Base-by-base conservation (phyloP, 208 protist species). In the Novymonas esmeraldas region DNA sequence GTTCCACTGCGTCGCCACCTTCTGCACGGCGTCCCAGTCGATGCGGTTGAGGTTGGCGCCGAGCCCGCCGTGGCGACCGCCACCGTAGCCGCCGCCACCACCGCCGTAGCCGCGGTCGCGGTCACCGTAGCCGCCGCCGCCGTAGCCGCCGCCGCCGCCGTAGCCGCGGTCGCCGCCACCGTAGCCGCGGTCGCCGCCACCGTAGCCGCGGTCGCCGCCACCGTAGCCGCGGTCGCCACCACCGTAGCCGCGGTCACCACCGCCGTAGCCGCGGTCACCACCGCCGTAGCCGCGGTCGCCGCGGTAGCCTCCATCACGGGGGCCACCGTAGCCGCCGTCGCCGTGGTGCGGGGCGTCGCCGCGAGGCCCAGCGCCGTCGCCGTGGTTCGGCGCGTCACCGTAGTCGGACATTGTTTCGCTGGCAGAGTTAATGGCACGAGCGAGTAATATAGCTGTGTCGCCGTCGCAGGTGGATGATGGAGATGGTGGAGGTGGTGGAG, bases 1-100 rank as follows among this genome's bases (percentile, higher is more conserved):
- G 76, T 92, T 90, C 85, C 85, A 92, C 78, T 94, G 76, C 45
- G 78, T 82, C 34, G 82, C 73, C 38, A 92, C 85, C 63, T 87
- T 78, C 70, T 92, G 72, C 22, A 90, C 88, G 2, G 81, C 67
- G 26, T 82, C 73, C 84, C 85, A 94, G 57, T 92, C 86, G 22
- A 91, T 85, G 20, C 70, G 68, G 58, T 69, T 76, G 1, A 92
- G 69, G 55, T 91, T 94, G 28, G 88, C 67, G 44, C 83, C 87
- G 33, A 92, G 78, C 11, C 72, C 73, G 44, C 70, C 55, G 78
- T 82, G 79, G 42, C 70, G 69, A 46, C 81, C 64, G 63, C 71
- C 18, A 39, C 36, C 41, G 58, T 50, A 34, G 22, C 33, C 26
- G 16, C 48, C 44, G 6, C 70, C 62, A n/a, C 45, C 28, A 10